Percentiles rank a stretch among this genome's conserved stretches.
These are phyloP conservation scores for Petunia axillaris DNA, from an alignment of 257 asterid species.

Conservation along the genomic window DNA sequence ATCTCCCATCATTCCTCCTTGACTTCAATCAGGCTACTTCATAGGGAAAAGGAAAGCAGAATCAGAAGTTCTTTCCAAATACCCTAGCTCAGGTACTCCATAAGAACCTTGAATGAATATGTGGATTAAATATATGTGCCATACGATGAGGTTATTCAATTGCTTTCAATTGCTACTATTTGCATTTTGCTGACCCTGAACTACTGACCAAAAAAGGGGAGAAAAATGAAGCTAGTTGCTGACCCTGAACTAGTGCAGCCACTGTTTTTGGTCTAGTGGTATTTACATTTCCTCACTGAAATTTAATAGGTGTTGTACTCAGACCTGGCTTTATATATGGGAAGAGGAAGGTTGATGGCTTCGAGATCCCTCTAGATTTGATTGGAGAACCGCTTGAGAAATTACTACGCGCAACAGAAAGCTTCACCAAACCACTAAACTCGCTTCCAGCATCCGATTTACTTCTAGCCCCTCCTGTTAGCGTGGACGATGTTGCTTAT, in stretches of 20 bases:
- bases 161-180: background rate
- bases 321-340: slow-evolving; percentile 96
- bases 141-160: background rate
- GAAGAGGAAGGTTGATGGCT: slow-evolving; percentile 79
- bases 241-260: background rate
- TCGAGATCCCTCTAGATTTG: slow-evolving; percentile 86
- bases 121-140: background rate
- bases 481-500: slow-evolving; percentile 82
- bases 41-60: slow-evolving; percentile 97
- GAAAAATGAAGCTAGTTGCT: background rate
- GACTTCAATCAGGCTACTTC: slow-evolving; percentile 64
- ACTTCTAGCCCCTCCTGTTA: slow-evolving; percentile 84
- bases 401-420: slow-evolving; percentile 58
- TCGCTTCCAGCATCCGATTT: slow-evolving; percentile 92
- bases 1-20: slow-evolving; percentile 83
- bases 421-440: slow-evolving; percentile 72
- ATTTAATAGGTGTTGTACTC: slow-evolving; percentile 73
- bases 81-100: slow-evolving; percentile 72
- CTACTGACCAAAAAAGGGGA: background rate
- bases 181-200: background rate
- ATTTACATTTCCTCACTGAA: slow-evolving; percentile 14
- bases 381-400: slow-evolving; percentile 85
- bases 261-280: background rate
- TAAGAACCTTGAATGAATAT: background rate
- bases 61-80: slow-evolving; percentile 90